Evolutionary conservation across 306 rosid genomes (phyloP), one percentile per base, ranked within the genome.

Genomic region (Dalbergia cultrata): DNA sequence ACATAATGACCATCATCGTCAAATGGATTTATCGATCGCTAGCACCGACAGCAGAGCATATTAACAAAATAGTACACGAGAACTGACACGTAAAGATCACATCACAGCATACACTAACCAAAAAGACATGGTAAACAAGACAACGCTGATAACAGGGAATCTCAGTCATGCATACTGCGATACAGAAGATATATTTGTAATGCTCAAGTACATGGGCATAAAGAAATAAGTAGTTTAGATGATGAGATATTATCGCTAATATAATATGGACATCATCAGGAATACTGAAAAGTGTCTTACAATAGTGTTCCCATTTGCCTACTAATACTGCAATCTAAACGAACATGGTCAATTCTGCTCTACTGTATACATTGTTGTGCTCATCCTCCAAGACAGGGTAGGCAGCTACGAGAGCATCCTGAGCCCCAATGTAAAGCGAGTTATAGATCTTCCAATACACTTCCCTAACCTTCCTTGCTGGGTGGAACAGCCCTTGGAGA

Each of bases 391-490:
- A 47, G 21, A 81, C 49, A 53, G 85, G 85, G 78, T 82, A 82
- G 41, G 85, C 78, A 11, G 85, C 85, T 3, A 82, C 85, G 70
- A 82, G 85, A 52, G 85, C 85, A 70, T 82, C 85, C 77, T 82
- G 85, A 52, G 85, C 85, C 70, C 85, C 85, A n/a, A 82, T 82
- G 21, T 82, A 82, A 1, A 76, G 34, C 0, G 85, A 52, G 22
- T 82, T 82, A 72, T 82, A 82, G 21, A 82, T 82, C 85, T 82
- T 82, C 85, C 85, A 82, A 33, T 82, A 82, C 33, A 82, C 85
- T 81, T 82, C 85, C 67, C 85, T 61, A 21, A 82, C 85, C 62
- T 82, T 82, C 2, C 85, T 71, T 8, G 85, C 85, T 31, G 85
- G 85, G 67, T 82, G 85, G 82, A 82, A 82, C 61, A 82, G 62